Evolutionary conservation across 2,329 filamentous ascomycete species (phyloP).

Genomic region (Epichloe bromicola): DNA sequence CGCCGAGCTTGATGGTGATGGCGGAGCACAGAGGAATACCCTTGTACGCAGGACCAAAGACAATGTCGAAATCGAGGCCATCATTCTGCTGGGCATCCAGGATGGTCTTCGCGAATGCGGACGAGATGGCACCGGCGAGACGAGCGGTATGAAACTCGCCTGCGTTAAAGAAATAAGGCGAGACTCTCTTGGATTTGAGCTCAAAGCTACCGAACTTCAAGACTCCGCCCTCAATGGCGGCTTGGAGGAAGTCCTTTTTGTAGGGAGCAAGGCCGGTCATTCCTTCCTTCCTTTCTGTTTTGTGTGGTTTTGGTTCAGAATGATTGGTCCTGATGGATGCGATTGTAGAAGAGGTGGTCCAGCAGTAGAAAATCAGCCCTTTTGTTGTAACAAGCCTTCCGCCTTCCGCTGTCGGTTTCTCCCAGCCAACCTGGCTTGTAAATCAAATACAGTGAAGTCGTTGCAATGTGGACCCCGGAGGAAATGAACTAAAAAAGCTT

Average conservation of each 20-base stretch:
- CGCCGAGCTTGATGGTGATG: slow-evolving; percentile 61
- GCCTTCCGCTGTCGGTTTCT: no score
- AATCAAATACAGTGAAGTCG: no score
- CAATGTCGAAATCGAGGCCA: slow-evolving; percentile 57
- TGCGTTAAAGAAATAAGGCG: slow-evolving; percentile 97
- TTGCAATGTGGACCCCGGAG: no score
- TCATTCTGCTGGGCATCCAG: slow-evolving; percentile 30
- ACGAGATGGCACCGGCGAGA: slow-evolving; percentile 63
- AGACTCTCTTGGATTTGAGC: slow-evolving; percentile 82
- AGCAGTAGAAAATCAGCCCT: neutral
- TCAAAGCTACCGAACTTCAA: slow-evolving; percentile 75
- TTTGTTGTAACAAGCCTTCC: neutral
- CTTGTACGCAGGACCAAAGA: slow-evolving; percentile 95
- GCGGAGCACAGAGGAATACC: slow-evolving; percentile 82
- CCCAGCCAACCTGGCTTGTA: no score
- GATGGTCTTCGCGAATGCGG: slow-evolving; percentile 65
- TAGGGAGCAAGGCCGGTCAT: slow-evolving; percentile 38
- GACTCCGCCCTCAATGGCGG: slow-evolving; percentile 54
- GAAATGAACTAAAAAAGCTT: no score
- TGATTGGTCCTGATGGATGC: neutral
- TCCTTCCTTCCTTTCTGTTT: neutral
- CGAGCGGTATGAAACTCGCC: slow-evolving; percentile 76
- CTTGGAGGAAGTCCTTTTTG: slow-evolving; percentile 65
- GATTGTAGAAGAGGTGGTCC: neutral
- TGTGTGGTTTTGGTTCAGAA: neutral